phyloP scores from a whole-genome alignment of 2,329 filamentous ascomycete genomes.

The Corinectria fuckeliana region DNA sequence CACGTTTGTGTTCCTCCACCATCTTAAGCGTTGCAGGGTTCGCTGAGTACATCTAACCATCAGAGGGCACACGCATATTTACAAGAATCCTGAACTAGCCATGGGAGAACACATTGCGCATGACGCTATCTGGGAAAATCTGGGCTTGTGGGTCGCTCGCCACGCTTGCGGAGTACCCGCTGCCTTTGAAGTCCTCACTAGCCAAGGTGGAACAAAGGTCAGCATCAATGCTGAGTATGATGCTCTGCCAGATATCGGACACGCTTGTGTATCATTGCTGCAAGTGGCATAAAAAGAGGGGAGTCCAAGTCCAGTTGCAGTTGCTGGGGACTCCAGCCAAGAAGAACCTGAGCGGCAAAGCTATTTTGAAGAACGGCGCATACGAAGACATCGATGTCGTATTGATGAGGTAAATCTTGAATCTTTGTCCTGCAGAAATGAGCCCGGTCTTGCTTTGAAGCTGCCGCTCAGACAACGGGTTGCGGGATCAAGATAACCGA shows the following conservation, averaged over 20 bases:
- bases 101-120: conserved; percentile 41
- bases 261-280: conserved; percentile 31
- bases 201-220: conserved; percentile 44
- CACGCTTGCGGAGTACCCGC: conserved; percentile 43
- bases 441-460: conserved; percentile 6
- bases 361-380: background rate
- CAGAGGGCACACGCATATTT: conserved; percentile 19
- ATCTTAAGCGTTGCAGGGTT: too few relatives aligned
- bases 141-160: conserved; percentile 38
- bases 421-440: background rate
- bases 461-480: conserved; percentile 12
- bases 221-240: conserved; percentile 51
- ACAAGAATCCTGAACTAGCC: conserved; percentile 39
- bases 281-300: background rate
- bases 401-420: background rate
- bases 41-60: too few relatives aligned
- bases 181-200: conserved; percentile 39
- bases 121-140: conserved; percentile 28
- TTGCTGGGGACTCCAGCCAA: conserved; percentile 4
- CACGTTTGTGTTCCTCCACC: too few relatives aligned
- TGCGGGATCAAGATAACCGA: background rate
- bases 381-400: background rate
- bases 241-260: conserved; percentile 24
- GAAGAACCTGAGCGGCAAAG: background rate
- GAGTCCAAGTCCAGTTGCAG: background rate